phyloP scores from a whole-genome alignment of 805 yeast genomes.

The Teunomyces barrocoloradensis region DNA sequence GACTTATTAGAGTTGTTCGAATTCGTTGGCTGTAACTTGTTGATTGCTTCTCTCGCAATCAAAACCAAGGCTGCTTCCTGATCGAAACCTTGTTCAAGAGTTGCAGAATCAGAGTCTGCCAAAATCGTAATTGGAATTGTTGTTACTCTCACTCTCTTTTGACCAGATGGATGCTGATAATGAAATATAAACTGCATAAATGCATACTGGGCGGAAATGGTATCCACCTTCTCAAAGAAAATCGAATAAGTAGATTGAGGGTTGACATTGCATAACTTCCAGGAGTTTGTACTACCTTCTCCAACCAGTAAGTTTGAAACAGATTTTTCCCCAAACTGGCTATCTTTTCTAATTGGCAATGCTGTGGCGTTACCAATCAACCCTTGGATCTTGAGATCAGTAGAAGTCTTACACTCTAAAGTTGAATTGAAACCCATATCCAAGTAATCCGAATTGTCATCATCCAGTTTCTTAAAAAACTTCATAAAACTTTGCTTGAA shows the following conservation, averaged over 20 bases:
- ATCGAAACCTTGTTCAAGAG: constrained; percentile 52
- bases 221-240: constrained; percentile 51
- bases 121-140: constrained; percentile 48
- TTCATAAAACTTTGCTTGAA: constrained; percentile 63
- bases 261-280: constrained; percentile 56
- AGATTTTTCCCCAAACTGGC: constrained; percentile 15
- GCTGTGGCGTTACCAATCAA: constrained; percentile 63
- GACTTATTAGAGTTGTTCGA: constrained; percentile 14
- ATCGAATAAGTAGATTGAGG: constrained; percentile 60
- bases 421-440: constrained; percentile 60
- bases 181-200: constrained; percentile 55
- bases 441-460: constrained; percentile 24
- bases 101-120: constrained; percentile 38
- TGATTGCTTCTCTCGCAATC: constrained; percentile 53
- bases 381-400: constrained; percentile 54
- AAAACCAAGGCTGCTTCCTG: constrained; percentile 69
- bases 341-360: constrained; percentile 29
- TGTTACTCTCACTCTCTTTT: constrained; percentile 58
- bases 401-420: constrained; percentile 52
- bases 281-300: constrained; percentile 51
- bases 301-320: constrained; percentile 44
- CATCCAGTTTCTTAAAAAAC: constrained; percentile 42
- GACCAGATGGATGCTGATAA: constrained; percentile 62
- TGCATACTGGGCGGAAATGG: constrained; percentile 23
- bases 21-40: constrained; percentile 29